Evolutionary conservation across 106 monocot genomes (phyloP).

Genomic region (Platanthera guangdongensis): DNA sequence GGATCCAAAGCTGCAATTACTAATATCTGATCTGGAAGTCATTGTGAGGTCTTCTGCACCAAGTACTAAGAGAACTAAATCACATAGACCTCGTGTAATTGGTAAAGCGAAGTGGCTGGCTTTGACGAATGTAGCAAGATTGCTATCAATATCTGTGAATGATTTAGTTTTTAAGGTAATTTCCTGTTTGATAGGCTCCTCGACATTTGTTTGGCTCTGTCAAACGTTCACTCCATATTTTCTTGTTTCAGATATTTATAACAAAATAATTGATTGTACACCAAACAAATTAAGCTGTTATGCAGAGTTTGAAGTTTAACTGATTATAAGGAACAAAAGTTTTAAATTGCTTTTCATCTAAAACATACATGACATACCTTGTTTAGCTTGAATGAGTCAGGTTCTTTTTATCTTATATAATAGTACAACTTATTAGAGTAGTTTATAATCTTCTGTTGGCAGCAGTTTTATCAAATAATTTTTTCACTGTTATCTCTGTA

Average conservation of each 20-base stretch:
- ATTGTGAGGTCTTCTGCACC: slow-evolving; percentile 35
- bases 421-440: too few species aligned
- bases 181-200: background rate
- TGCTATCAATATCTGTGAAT: slow-evolving; percentile 66
- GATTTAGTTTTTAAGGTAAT: slow-evolving; percentile 85
- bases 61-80: slow-evolving; percentile 31
- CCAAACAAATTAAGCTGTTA: background rate
- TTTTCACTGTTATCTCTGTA: background rate
- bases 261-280: background rate
- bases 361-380: too few species aligned
- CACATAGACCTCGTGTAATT: slow-evolving; percentile 28
- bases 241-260: background rate
- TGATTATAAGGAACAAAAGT: background rate
- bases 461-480: background rate
- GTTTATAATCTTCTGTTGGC: background rate
- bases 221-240: background rate
- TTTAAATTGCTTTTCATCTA: too few species aligned
- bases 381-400: too few species aligned
- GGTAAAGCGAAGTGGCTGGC: slow-evolving; percentile 71
- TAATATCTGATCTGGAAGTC: slow-evolving; percentile 77
- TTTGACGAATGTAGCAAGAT: slow-evolving; percentile 53
- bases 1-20: slow-evolving; percentile 73
- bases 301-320: background rate
- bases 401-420: too few species aligned
- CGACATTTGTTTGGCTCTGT: background rate